Evolutionary conservation across 148 eudicot species (phyloP), one percentile per base, ranked within the genome.

Genomic region (Vaccinium macrocarpon): DNA sequence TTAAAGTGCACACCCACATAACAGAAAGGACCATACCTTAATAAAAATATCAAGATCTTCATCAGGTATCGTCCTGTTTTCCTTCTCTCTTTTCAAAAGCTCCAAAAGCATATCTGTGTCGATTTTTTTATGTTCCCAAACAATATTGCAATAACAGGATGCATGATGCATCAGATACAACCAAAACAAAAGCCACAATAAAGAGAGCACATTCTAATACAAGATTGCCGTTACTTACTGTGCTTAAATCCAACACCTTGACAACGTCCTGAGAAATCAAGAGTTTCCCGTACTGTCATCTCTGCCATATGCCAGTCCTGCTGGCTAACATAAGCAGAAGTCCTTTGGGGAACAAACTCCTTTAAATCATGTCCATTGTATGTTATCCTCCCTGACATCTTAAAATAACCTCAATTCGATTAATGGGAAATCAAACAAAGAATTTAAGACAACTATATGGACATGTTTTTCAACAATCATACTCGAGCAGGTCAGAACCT

Each of bases 301-400:
- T 96, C 99, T 25, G 93, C 95, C 90, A 91, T 91, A 85, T 96
- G 99, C 86, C 91, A 89, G 85, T 96, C 99, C 86, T 91, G 94
- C 87, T 96, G 98, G 75, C 95, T 94, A 48, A 94, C 93, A 87
- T 96, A 94, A 66, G 99, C 93, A 83, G 98, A 93, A 72, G 93
- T 92, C 78, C 97, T 91, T 83, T 94, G 99, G 86, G 99, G 95
- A 84, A 88, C 89, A 82, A 96, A 91, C 87, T 96, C 99, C 62
- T 88, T 87, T 32, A 94, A 89, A 66, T 88, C 93, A 84, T 91
- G 90, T 74, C 97, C 99, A 52, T 94, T 96, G 85, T 96, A 96
- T 25, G 88, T 90, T 81, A 96, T 78, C 87, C 80, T 91, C 79
- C 99, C 99, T 79, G 99, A 90, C 88, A 90, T 84, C 99, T 96